These are phyloP conservation scores for Cymodocea nodosa DNA, from an alignment of 116 monocot genomes.

Conservation along the genomic window DNA sequence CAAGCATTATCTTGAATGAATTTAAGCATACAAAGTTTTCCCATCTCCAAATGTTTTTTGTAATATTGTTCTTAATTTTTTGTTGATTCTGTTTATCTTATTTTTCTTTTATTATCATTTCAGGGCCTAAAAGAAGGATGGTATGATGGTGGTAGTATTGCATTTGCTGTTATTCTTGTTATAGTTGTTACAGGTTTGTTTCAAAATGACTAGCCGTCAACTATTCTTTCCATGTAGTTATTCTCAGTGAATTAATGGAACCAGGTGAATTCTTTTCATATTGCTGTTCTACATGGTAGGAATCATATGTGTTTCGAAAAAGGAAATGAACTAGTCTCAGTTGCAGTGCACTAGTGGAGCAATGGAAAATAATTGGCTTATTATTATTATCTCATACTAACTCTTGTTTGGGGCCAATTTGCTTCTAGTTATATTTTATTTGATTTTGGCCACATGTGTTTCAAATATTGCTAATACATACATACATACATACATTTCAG, in stretches of 20 bases:
- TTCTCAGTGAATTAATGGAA: no score
- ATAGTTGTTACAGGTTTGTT: slow-evolving; percentile 71
- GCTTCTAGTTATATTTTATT: no score
- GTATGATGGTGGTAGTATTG: slow-evolving; percentile 98
- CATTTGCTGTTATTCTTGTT: slow-evolving; percentile 89
- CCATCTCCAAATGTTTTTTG: background rate
- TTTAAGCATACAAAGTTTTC: no score
- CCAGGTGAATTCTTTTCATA: no score
- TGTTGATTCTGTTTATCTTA: background rate
- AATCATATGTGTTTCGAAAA: no score
- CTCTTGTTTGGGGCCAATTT: no score
- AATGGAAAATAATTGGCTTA: no score
- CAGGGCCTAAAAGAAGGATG: slow-evolving; percentile 95
- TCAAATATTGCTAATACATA: background rate
- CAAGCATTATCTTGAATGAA: no score
- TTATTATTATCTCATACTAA: no score
- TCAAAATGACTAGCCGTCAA: background rate
- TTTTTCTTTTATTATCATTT: slow-evolving; percentile 7
- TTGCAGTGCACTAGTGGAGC: no score
- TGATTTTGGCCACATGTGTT: background rate
- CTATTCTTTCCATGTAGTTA: background rate
- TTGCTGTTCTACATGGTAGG: no score
- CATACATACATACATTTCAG: slow-evolving; percentile 19
- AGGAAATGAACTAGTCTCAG: no score
- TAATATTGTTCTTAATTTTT: background rate